Conservation (phyloP, 129 eudicot species). For the Mikania micrantha region DNA sequence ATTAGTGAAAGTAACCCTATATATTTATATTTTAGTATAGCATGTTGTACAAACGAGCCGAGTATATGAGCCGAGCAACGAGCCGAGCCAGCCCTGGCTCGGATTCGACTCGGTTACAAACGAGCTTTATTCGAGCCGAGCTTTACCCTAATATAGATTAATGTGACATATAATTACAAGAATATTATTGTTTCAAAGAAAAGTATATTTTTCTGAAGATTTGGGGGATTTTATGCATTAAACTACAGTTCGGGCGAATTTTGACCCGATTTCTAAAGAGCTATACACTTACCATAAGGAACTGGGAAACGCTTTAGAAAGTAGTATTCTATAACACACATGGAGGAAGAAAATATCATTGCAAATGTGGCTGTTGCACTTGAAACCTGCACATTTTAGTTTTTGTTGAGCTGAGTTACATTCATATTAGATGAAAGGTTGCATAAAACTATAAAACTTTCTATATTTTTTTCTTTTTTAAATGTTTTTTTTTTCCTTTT, state of each 20-base stretch:
- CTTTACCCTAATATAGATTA: background rate
- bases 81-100: too few species aligned
- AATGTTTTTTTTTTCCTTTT: background rate
- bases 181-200: background rate
- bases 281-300: slow-evolving; percentile 61
- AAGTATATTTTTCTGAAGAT: background rate
- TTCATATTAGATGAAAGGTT: too few species aligned
- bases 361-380: slow-evolving; percentile 99
- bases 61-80: too few species aligned
- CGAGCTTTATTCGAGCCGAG: too few species aligned
- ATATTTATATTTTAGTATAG: too few species aligned
- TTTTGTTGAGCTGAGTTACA: background rate
- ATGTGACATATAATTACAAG: background rate
- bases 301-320: slow-evolving; percentile 88
- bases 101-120: too few species aligned
- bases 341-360: slow-evolving; percentile 95
- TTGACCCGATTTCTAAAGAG: background rate
- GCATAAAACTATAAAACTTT: too few species aligned
- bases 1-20: too few species aligned
- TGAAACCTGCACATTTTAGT: slow-evolving; percentile 55
- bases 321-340: slow-evolving; percentile 95
- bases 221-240: background rate
- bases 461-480: background rate
- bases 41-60: too few species aligned
- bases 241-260: background rate